Conservation (phyloP, 2,329 filamentous ascomycete genomes). For the Arthroderma sp. region DNA sequence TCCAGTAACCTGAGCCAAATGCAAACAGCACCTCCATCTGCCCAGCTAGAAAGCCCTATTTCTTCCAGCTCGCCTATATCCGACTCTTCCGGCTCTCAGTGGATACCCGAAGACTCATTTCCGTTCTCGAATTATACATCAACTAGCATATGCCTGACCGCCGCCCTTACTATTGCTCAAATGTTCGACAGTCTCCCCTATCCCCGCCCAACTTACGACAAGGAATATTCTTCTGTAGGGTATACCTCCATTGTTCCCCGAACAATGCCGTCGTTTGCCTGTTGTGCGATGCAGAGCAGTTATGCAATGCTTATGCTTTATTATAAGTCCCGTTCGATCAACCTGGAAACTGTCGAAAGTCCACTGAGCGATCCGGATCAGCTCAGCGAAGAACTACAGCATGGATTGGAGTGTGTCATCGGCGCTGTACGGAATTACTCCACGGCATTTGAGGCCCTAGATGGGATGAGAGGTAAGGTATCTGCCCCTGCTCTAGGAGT, state of each 20-base stretch:
- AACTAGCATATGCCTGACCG: slow-evolving; percentile 30
- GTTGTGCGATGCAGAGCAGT: slow-evolving; percentile 37
- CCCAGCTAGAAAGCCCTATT: slow-evolving; percentile 24
- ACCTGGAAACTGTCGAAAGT: slow-evolving; percentile 19
- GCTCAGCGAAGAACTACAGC: slow-evolving; percentile 27
- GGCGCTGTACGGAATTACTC: slow-evolving; percentile 30
- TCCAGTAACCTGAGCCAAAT: slow-evolving; percentile 23
- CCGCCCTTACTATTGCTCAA: slow-evolving; percentile 31
- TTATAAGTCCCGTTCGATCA: slow-evolving; percentile 31
- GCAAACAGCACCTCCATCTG: slow-evolving; percentile 15
- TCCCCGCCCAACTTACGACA: slow-evolving; percentile 23
- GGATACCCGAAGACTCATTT: slow-evolving; percentile 21
- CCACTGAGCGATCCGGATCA: slow-evolving; percentile 19
- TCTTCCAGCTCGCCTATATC: slow-evolving; percentile 23
- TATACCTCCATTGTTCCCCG: slow-evolving; percentile 23
- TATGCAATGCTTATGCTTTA: slow-evolving; percentile 38
- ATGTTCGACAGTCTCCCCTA: slow-evolving; percentile 32
- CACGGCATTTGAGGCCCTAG: slow-evolving; percentile 32
- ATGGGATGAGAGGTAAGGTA: slow-evolving; percentile 33
- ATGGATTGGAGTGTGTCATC: slow-evolving; percentile 30
- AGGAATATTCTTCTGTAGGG: slow-evolving; percentile 10
- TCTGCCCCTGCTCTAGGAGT: background rate
- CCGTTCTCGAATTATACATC: slow-evolving; percentile 34
- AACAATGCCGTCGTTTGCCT: slow-evolving; percentile 38
- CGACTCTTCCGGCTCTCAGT: slow-evolving; percentile 11